A percentile compares a stretch with the other conserved stretches of the same genome.
Evolutionary conservation across 441 rosid genomes (phyloP).

Genomic region (Mallotus japonicus): DNA sequence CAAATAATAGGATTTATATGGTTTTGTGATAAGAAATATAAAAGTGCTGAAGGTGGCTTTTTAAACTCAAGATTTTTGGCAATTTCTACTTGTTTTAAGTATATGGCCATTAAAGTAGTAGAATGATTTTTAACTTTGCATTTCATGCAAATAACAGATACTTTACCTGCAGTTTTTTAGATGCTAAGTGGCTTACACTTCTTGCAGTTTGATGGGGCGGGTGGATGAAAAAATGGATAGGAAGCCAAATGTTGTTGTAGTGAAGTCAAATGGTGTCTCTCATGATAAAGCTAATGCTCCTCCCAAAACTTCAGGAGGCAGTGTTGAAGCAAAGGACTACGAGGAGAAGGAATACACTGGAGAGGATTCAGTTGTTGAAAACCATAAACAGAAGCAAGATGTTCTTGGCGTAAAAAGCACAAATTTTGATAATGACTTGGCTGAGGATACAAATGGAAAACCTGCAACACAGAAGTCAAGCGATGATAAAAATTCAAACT

Average conservation of each 20-base stretch:
- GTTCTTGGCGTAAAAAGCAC: conserved; percentile 47
- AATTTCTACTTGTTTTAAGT: conserved; percentile 13
- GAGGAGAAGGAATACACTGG: conserved; percentile 51
- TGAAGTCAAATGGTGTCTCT: conserved; percentile 35
- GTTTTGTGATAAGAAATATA: neutral
- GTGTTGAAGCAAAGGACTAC: conserved; percentile 43
- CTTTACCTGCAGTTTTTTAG: neutral
- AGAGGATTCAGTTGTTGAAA: conserved; percentile 34
- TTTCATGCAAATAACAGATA: neutral
- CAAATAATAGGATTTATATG: neutral
- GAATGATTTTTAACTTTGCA: neutral
- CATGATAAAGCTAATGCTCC: conserved; percentile 42
- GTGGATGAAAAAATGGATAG: conserved; percentile 59
- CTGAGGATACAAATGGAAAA: conserved; percentile 36
- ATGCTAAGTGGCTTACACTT: conserved; percentile 15
- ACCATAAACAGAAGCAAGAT: conserved; percentile 42
- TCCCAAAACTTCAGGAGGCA: conserved; percentile 48
- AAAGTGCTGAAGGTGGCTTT: conserved; percentile 2
- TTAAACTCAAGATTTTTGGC: conserved; percentile 1
- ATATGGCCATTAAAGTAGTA: neutral
- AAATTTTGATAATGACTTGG: conserved; percentile 32
- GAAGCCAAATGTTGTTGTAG: conserved; percentile 44
- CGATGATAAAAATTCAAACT: conserved; percentile 27
- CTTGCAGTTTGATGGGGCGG: conserved; percentile 79
- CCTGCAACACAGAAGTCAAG: conserved; percentile 36